phyloP scores from a whole-genome alignment of 305 asterid genomes.

The Fraxinus greggii region DNA sequence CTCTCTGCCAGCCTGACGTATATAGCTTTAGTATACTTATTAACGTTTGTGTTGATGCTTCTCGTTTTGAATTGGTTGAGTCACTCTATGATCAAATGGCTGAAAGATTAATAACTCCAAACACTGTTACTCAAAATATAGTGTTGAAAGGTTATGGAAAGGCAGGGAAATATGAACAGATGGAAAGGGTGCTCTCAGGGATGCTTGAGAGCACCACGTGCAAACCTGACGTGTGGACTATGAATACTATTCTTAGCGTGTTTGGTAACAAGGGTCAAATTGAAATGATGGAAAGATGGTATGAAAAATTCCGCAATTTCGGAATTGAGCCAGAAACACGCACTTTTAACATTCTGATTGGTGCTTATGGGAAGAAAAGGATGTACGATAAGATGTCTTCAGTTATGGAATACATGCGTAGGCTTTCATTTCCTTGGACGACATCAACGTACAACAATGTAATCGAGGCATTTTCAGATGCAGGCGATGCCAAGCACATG shows the following conservation, averaged over 20 bases:
- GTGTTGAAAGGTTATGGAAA: slow-evolving; percentile 84
- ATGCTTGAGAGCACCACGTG: slow-evolving; percentile 67
- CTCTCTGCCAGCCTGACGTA: slow-evolving; percentile 89
- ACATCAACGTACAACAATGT: slow-evolving; percentile 88
- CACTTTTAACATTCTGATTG: slow-evolving; percentile 78
- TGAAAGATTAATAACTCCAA: slow-evolving; percentile 58
- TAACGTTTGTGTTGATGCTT: slow-evolving; percentile 79
- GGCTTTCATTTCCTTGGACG: slow-evolving; percentile 85
- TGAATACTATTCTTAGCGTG: slow-evolving; percentile 74
- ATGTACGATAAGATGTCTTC: slow-evolving; percentile 93
- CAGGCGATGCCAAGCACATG: slow-evolving; percentile 79
- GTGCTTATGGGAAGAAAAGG: slow-evolving; percentile 82
- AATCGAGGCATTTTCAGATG: slow-evolving; percentile 85
- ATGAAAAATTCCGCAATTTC: slow-evolving; percentile 69
- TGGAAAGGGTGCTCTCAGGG: slow-evolving; percentile 70
- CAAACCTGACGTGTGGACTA: slow-evolving; percentile 86
- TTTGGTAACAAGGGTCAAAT: slow-evolving; percentile 79
- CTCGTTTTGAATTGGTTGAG: slow-evolving; percentile 68
- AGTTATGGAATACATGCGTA: slow-evolving; percentile 94
- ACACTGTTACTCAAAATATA: slow-evolving; percentile 80
- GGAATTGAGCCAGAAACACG: slow-evolving; percentile 91
- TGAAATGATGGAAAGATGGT: slow-evolving; percentile 93
- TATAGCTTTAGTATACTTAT: slow-evolving; percentile 76
- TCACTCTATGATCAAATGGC: slow-evolving; percentile 69
- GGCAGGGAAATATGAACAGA: slow-evolving; percentile 75